A percentile compares a stretch with the other conserved stretches of the same genome.
phyloP scores from a whole-genome alignment of 208 protist genomes.

The Tritrichomonas musculus region DNA sequence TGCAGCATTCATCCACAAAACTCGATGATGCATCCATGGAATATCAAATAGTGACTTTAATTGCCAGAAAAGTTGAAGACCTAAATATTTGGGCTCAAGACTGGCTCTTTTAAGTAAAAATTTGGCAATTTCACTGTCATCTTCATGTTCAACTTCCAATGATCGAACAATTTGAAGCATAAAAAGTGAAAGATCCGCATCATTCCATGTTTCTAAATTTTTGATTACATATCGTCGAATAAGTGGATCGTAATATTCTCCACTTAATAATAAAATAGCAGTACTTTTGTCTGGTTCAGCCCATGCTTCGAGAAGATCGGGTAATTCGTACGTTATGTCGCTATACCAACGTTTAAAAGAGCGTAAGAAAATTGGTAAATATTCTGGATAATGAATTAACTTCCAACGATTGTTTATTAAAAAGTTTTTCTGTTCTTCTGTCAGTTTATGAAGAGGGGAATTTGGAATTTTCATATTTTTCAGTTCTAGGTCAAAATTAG shows the following conservation, averaged over 20 bases:
- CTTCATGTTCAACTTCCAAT: constrained; percentile 67
- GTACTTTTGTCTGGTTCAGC: background rate
- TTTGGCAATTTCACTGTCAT: constrained; percentile 57
- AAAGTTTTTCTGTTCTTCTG: background rate
- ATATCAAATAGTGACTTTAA: constrained; percentile 62
- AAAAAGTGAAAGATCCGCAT: constrained; percentile 38
- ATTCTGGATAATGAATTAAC: background rate
- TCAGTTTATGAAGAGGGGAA: background rate
- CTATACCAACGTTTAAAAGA: background rate
- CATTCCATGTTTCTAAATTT: constrained; percentile 34
- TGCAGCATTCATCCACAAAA: too few species aligned
- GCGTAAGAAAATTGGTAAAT: background rate
- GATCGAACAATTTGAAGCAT: constrained; percentile 55
- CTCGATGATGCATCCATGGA: background rate
- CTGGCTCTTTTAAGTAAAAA: constrained; percentile 64
- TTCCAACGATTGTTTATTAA: background rate
- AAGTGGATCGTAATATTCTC: constrained; percentile 57
- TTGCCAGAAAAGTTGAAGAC: constrained; percentile 69
- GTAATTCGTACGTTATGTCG: background rate
- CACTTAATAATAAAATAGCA: constrained; percentile 62
- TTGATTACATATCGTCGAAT: constrained; percentile 59
- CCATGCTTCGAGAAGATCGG: background rate
- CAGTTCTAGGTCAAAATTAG: background rate
- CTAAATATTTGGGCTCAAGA: constrained; percentile 59
- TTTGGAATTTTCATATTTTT: background rate